These are phyloP conservation scores for Akebia trifoliata DNA, from an alignment of 164 flowering plant species.

Conservation along the genomic window DNA sequence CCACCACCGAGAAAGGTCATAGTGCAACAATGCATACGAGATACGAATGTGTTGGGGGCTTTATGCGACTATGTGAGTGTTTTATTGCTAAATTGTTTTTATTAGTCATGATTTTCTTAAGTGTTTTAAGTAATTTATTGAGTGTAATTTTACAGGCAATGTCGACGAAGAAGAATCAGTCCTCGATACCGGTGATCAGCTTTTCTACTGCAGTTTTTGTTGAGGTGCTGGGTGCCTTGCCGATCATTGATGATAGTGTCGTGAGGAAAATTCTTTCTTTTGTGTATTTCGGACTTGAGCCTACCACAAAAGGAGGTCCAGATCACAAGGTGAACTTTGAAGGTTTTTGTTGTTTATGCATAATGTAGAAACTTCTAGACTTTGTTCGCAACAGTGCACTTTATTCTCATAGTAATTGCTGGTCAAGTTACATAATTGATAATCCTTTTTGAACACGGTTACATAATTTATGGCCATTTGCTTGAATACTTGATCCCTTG, in stretches of 20 bases:
- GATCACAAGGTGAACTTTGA: conserved; percentile 59
- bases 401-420: neutral
- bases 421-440: no score
- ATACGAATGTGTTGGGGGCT: conserved; percentile 66
- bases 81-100: neutral
- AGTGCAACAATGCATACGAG: conserved; percentile 83
- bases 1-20: conserved; percentile 81
- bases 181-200: conserved; percentile 47
- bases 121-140: neutral
- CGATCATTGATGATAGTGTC: conserved; percentile 39
- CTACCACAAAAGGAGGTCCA: conserved; percentile 32
- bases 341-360: neutral
- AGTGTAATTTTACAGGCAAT: conserved; percentile 42
- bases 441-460: no score
- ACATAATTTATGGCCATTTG: no score
- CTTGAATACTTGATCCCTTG: no score
- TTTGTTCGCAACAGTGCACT: neutral
- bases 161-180: conserved; percentile 51
- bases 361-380: neutral
- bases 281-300: conserved; percentile 54
- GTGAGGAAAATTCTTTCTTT: conserved; percentile 66
- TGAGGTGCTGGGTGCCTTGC: conserved; percentile 58
- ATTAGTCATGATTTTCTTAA: neutral
- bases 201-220: conserved; percentile 77
- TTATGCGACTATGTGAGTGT: conserved; percentile 70